These are phyloP conservation scores for Myriangium duriaei DNA, from an alignment of 2,329 filamentous ascomycete species.

Conservation along the genomic window DNA sequence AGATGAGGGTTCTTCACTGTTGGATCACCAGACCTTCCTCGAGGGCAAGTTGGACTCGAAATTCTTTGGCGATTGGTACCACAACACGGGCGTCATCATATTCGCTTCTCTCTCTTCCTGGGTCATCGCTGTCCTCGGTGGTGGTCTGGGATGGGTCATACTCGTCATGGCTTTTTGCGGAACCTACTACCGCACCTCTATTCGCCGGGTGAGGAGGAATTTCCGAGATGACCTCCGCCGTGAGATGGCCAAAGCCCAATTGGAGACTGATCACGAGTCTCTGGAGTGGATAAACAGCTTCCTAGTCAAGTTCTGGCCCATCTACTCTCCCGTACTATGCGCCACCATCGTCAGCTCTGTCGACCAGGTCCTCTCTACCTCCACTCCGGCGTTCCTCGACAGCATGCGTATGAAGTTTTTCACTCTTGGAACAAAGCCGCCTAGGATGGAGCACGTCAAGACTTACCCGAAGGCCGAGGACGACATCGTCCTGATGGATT, in stretches of 20 bases:
- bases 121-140: slow-evolving; percentile 78
- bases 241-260: slow-evolving; percentile 71
- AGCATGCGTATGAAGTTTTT: slow-evolving; percentile 90
- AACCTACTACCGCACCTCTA: slow-evolving; percentile 93
- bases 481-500: slow-evolving; percentile 96
- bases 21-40: slow-evolving; percentile 80
- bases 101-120: slow-evolving; percentile 87
- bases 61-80: slow-evolving; percentile 96
- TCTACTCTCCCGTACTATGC: slow-evolving; percentile 88
- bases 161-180: slow-evolving; percentile 84
- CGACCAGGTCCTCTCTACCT: slow-evolving; percentile 86
- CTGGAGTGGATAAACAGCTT: slow-evolving; percentile 99
- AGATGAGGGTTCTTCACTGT: slow-evolving; percentile 44
- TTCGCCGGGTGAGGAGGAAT: slow-evolving; percentile 85
- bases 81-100: slow-evolving; percentile 86
- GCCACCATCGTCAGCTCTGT: slow-evolving; percentile 87
- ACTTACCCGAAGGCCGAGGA: slow-evolving; percentile 93
- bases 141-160: slow-evolving; percentile 85
- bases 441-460: slow-evolving; percentile 93
- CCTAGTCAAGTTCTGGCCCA: slow-evolving; percentile 97
- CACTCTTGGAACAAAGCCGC: slow-evolving; percentile 86
- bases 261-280: slow-evolving; percentile 85
- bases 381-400: slow-evolving; percentile 85
- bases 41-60: slow-evolving; percentile 77
- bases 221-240: slow-evolving; percentile 89